These are phyloP conservation scores for Crithidia brevicula DNA, from an alignment of 208 protist genomes.

Conservation along the genomic window DNA sequence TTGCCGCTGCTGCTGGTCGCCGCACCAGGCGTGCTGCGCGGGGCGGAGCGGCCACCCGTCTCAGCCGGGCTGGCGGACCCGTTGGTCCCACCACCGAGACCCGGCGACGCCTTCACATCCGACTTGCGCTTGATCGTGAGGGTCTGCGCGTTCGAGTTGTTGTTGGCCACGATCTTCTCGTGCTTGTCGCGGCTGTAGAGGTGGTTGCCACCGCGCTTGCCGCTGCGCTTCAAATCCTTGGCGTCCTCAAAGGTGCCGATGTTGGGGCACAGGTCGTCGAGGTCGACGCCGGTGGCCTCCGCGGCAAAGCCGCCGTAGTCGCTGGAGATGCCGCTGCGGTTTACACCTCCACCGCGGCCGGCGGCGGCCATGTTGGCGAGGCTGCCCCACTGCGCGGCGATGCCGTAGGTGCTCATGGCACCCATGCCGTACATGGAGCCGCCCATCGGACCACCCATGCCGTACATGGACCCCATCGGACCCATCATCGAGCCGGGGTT, in stretches of 20 bases:
- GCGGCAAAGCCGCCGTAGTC: conserved; percentile 46
- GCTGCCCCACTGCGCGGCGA: conserved; percentile 67
- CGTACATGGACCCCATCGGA: conserved; percentile 29
- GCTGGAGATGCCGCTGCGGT: conserved; percentile 43
- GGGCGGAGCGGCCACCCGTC: background rate
- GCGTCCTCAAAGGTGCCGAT: conserved; percentile 58
- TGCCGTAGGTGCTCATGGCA: conserved; percentile 47
- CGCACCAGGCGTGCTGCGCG: conserved; percentile 13
- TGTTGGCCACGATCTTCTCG: conserved; percentile 44
- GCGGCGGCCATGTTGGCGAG: conserved; percentile 52
- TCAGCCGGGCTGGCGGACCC: conserved; percentile 8
- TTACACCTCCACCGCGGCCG: conserved; percentile 3
- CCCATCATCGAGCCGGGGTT: conserved; percentile 13
- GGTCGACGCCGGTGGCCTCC: conserved; percentile 30
- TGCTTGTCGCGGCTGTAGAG: conserved; percentile 61
- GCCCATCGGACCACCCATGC: conserved; percentile 24
- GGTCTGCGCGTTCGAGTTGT: conserved; percentile 38
- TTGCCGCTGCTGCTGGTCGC: conserved; percentile 27
- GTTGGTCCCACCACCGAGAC: background rate
- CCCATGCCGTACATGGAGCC: conserved; percentile 48
- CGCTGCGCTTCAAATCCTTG: conserved; percentile 62
- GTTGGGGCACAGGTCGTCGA: conserved; percentile 56
- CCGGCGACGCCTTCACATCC: conserved; percentile 9
- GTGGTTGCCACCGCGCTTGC: conserved; percentile 71
- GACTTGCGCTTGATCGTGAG: conserved; percentile 58